Conservation (phyloP, 441 rosid species). For the Erodium texanum region DNA sequence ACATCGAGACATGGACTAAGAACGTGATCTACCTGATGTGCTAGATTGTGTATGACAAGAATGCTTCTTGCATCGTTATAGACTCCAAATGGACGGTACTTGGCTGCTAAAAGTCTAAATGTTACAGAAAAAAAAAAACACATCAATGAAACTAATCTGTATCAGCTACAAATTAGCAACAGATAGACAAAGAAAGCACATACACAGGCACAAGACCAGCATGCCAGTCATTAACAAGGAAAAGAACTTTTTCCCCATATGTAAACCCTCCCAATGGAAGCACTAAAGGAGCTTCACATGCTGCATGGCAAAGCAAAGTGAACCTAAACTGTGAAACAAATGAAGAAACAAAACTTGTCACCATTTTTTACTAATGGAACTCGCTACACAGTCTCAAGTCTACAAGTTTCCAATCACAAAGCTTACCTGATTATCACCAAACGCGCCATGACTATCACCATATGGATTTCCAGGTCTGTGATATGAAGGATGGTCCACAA, state of each 20-base stretch:
- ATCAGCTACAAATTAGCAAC: background rate
- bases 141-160: background rate
- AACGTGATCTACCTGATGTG: slow-evolving; percentile 65
- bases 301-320: slow-evolving; percentile 87
- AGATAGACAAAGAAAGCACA: slow-evolving; percentile 15
- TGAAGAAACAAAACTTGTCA: slow-evolving; percentile 23
- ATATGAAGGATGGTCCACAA: slow-evolving; percentile 73
- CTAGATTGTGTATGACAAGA: slow-evolving; percentile 81
- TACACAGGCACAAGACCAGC: slow-evolving; percentile 89
- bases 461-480: slow-evolving; percentile 90
- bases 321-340: slow-evolving; percentile 76
- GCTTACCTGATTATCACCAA: slow-evolving; percentile 82
- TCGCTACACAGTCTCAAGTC: background rate
- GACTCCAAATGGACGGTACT: slow-evolving; percentile 75
- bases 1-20: background rate
- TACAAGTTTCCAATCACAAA: background rate
- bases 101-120: slow-evolving; percentile 76
- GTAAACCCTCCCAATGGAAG: slow-evolving; percentile 86
- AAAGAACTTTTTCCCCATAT: slow-evolving; percentile 84
- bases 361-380: slow-evolving; percentile 9
- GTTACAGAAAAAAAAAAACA: background rate
- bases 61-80: slow-evolving; percentile 79
- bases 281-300: slow-evolving; percentile 92
- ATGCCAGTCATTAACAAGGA: slow-evolving; percentile 97
- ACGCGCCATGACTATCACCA: slow-evolving; percentile 75